Base-by-base conservation (phyloP, 2,329 filamentous ascomycete genomes). In the Pyricularia sp. region DNA sequence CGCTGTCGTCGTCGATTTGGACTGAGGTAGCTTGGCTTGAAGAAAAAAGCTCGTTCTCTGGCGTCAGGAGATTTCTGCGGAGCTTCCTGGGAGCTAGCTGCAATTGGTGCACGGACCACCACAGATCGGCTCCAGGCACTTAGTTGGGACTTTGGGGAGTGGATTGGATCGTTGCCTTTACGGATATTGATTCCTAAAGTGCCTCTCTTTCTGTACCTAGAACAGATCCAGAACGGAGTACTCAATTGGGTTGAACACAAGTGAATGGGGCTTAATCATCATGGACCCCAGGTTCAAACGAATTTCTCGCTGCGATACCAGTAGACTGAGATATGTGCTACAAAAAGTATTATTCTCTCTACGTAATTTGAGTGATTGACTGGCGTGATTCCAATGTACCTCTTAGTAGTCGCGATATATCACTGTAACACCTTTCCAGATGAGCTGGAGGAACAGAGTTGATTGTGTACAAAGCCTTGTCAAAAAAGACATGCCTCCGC, bases 41-140 rank as follows among this genome's bases (percentile, higher is more conserved):
- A 55, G 65, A 68, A 68, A 68, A 68, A 68, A 64, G 66, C 58
- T 68, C 58, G 59, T n/a, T 63, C 11, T 26, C 31, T 50, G 66
- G 26, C 30, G 58, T 68, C 66, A 68, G 66, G 66, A 68, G 66
- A 68, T 68, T 68, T 68, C 33, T 68, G 66, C 66, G 66, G 66
- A 68, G 66, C 66, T 68, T 68, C 66, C 5, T 20, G n/a, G 33
- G 33, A 55, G 23, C 65, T 50, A 26, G 66, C 58, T 30, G 55
- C 66, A 30, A 59, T 33, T 42, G 12, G 66, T 50, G 66, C 66
- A 68, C 66, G 58, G 66, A 14, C 66, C 58, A 68, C 31, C 1
- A 28, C 12, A 14, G 14, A 50, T 50, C 42, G 17, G 42, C 42
- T 50, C 4, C 20, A 50, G 42, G 17, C 42, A 50, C 17, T 50